Percentiles rank a stretch among this genome's conserved stretches.
These are phyloP conservation scores for Pestalotiopsis sp. DNA, from an alignment of 2,329 filamentous ascomycete genomes.

Conservation along the genomic window DNA sequence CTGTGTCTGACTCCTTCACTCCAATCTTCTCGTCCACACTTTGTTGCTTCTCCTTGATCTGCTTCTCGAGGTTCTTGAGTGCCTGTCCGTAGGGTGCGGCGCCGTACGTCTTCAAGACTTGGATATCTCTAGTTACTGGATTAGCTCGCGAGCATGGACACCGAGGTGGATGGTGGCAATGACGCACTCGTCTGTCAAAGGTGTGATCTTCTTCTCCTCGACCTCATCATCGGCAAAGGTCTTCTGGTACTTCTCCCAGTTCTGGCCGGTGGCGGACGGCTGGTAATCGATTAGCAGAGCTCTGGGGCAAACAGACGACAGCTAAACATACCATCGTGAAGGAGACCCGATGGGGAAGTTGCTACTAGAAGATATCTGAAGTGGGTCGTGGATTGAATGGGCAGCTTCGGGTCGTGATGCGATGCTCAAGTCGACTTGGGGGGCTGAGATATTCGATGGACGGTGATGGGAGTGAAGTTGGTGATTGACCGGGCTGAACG, in stretches of 20 bases:
- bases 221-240: constrained; percentile 94
- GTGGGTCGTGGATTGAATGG: neutral
- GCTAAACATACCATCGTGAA: constrained; percentile 29
- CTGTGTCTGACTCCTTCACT: constrained; percentile 96
- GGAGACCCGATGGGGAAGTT: constrained; percentile 30
- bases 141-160: constrained; percentile 22
- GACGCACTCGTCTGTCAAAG: constrained; percentile 85
- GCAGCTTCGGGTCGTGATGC: neutral
- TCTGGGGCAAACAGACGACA: neutral
- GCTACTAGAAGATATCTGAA: constrained; percentile 41
- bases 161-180: constrained; percentile 33
- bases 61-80: constrained; percentile 96
- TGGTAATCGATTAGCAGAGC: constrained; percentile 45
- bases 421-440: neutral
- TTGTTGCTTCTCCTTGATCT: constrained; percentile 98
- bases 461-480: neutral
- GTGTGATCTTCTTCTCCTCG: constrained; percentile 99
- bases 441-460: neutral
- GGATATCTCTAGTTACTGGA: constrained; percentile 79
- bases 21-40: constrained; percentile 99
- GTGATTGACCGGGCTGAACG: constrained; percentile 9
- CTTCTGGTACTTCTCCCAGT: constrained; percentile 99
- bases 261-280: constrained; percentile 91
- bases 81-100: constrained; percentile 92
- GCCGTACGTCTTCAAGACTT: constrained; percentile 98